Percentiles rank a stretch among this genome's conserved stretches.
phyloP scores from a whole-genome alignment of 257 asterid genomes.

The Solanum ossicruentum region DNA sequence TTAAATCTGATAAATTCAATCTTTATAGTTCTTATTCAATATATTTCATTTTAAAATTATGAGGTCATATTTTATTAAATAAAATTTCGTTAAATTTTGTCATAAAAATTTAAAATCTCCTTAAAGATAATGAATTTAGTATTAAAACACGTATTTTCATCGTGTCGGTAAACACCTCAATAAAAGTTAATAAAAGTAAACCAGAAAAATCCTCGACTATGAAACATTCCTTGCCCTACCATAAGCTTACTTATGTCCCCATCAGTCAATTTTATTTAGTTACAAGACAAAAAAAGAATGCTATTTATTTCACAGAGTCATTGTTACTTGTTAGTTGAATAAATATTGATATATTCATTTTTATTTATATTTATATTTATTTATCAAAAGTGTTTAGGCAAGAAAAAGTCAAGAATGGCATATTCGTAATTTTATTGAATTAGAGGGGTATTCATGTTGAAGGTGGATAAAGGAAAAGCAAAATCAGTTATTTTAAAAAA shows the following conservation, averaged over 20 bases:
- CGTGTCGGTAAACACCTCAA: not conserved
- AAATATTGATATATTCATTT: too few relatives aligned
- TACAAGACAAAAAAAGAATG: not conserved
- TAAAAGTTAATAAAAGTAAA: not conserved
- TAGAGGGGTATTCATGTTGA: not conserved
- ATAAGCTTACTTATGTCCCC: not conserved
- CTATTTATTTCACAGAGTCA: not conserved
- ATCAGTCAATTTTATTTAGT: not conserved
- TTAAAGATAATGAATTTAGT: not conserved
- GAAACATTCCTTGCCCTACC: not conserved
- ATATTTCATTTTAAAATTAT: too few relatives aligned
- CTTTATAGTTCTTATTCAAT: too few relatives aligned
- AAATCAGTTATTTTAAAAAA: not conserved
- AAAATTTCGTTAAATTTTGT: not conserved
- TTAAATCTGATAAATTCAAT: too few relatives aligned
- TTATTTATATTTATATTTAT: too few relatives aligned
- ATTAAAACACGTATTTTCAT: not conserved
- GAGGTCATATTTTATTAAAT: too few relatives aligned
- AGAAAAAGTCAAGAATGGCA: not conserved
- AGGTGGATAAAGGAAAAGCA: not conserved
- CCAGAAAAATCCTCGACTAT: not conserved
- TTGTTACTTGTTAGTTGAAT: too few relatives aligned
- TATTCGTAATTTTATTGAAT: not conserved
- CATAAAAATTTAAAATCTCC: not conserved
- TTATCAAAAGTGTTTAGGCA: not conserved